Evolutionary conservation across 495 filamentous ascomycete species (phyloP).

Genomic region (Penicillium antarcticum): DNA sequence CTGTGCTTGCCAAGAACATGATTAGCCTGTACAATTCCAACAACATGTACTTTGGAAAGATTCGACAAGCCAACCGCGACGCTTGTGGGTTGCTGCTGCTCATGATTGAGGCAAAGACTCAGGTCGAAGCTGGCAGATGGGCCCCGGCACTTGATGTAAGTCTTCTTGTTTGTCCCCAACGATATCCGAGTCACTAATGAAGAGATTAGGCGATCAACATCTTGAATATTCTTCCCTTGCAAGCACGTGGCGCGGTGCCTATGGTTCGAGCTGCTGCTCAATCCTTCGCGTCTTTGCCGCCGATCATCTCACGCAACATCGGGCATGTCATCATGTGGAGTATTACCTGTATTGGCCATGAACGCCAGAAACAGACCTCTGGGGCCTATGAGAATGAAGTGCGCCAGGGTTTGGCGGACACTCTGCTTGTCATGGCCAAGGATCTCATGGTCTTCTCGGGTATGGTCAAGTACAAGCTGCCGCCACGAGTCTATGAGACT

Average conservation of each 20-base stretch:
- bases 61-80: slow-evolving; percentile 62
- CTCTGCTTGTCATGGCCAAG: slow-evolving; percentile 71
- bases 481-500: slow-evolving; percentile 72
- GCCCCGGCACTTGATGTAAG: slow-evolving; percentile 78
- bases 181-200: slow-evolving; percentile 12
- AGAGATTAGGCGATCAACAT: slow-evolving; percentile 62
- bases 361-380: slow-evolving; percentile 63
- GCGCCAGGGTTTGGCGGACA: slow-evolving; percentile 62
- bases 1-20: slow-evolving; percentile 75
- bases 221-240: slow-evolving; percentile 74
- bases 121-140: slow-evolving; percentile 70
- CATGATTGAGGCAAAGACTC: slow-evolving; percentile 72
- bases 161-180: slow-evolving; percentile 14
- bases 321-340: slow-evolving; percentile 91
- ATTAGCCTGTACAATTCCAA: slow-evolving; percentile 73
- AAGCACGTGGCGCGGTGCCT: slow-evolving; percentile 63
- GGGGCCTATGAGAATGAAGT: slow-evolving; percentile 72
- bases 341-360: slow-evolving; percentile 73
- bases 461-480: slow-evolving; percentile 84
- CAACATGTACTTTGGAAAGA: slow-evolving; percentile 67
- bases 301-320: slow-evolving; percentile 78
- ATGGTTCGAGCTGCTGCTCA: slow-evolving; percentile 71
- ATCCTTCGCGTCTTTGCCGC: slow-evolving; percentile 68
- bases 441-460: slow-evolving; percentile 94
- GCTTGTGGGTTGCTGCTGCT: slow-evolving; percentile 69